Evolutionary conservation across 371 early-diverging fungal genomes (phyloP).

Genomic region (Apophysomyces sp.): DNA sequence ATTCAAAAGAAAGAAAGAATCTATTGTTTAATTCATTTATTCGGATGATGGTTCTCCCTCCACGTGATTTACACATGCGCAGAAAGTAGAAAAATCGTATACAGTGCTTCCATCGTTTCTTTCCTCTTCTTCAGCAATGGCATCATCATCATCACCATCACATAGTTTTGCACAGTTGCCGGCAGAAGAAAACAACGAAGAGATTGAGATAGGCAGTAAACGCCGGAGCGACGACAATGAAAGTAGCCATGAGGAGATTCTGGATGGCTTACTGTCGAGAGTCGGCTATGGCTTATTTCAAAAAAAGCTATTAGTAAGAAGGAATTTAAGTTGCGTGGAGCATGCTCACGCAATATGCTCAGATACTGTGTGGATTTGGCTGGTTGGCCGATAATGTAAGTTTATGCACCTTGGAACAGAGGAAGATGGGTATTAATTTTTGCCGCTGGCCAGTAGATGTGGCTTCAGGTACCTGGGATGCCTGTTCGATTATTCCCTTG

Average conservation of each 20-base stretch:
- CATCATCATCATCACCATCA: constrained; percentile 11
- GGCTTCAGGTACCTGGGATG: constrained; percentile 58
- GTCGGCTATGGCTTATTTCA: constrained; percentile 83
- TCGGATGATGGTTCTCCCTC: no score
- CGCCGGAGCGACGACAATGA: background rate
- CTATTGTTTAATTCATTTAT: no score
- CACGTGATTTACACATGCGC: no score
- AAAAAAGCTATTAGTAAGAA: constrained; percentile 65
- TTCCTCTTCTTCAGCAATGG: background rate
- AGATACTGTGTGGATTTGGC: constrained; percentile 78
- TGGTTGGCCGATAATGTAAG: constrained; percentile 89
- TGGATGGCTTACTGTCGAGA: constrained; percentile 63
- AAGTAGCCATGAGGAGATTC: constrained; percentile 28
- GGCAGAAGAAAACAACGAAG: constrained; percentile 3
- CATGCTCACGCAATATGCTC: background rate
- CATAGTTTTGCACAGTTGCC: constrained; percentile 14
- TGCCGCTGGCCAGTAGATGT: constrained; percentile 46
- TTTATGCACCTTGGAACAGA: background rate
- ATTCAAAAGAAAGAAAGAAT: no score
- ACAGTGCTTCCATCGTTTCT: no score
- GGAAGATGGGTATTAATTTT: background rate
- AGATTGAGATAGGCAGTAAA: background rate
- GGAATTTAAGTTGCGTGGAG: background rate
- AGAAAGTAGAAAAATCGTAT: no score
- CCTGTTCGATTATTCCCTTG: background rate